Conservation (phyloP, 2,329 filamentous ascomycete species). For the Penicillium sp. region DNA sequence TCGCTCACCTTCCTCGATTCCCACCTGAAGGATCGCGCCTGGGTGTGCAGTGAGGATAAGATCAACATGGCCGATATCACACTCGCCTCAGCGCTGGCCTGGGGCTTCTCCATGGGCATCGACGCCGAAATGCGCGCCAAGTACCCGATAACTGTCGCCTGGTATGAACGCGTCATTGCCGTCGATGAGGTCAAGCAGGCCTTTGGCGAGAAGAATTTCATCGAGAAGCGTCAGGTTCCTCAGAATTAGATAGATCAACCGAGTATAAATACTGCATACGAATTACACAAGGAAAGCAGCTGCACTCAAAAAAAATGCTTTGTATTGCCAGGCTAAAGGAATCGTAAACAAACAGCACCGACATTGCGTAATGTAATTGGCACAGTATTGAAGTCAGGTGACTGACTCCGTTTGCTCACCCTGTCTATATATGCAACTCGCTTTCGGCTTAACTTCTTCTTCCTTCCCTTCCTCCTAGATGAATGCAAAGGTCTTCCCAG, state of each 20-base stretch:
- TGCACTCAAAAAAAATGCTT: no score
- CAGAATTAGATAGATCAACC: background rate
- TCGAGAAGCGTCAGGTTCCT: constrained; percentile 24
- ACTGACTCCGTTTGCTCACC: no score
- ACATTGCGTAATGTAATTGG: no score
- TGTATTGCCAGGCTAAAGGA: no score
- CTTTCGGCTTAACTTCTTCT: no score
- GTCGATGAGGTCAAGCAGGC: constrained; percentile 28
- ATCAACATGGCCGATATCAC: constrained; percentile 31
- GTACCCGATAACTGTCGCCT: constrained; percentile 23
- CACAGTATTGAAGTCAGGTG: no score
- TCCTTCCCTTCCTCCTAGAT: no score
- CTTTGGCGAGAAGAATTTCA: constrained; percentile 27
- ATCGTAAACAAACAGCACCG: no score
- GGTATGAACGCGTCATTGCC: constrained; percentile 26
- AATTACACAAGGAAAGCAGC: no score
- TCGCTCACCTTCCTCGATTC: constrained; percentile 21
- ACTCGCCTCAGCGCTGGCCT: constrained; percentile 25
- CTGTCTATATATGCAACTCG: no score
- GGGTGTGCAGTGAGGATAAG: constrained; percentile 23
- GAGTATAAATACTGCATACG: no score
- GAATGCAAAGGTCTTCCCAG: no score
- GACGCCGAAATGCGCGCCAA: constrained; percentile 29
- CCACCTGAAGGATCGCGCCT: constrained; percentile 21
- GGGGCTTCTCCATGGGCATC: constrained; percentile 26